Conservation (phyloP, 306 rosid species). For the Gillenia trifoliata region DNA sequence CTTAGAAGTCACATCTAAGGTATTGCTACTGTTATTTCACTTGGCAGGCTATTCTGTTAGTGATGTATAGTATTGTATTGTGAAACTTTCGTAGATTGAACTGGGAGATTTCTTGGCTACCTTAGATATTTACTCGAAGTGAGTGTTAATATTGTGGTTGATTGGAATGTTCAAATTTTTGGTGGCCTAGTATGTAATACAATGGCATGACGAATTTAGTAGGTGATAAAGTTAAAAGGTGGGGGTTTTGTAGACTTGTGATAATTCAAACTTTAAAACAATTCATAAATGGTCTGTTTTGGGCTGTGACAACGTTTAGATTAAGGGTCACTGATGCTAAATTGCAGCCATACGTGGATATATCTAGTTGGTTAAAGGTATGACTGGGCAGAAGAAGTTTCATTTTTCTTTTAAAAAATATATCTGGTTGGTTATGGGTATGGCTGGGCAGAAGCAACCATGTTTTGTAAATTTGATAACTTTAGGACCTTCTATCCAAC, state of each 20-base stretch:
- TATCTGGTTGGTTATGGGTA: neutral
- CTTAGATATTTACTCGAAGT: neutral
- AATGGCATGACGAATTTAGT: neutral
- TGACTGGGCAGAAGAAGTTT: neutral
- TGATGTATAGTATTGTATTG: neutral
- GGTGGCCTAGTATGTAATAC: neutral
- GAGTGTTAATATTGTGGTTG: neutral
- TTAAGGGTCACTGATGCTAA: neutral
- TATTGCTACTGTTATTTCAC: neutral
- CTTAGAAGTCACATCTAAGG: constrained; percentile 64
- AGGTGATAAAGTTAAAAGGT: neutral
- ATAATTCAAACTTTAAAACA: neutral
- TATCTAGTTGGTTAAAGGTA: neutral
- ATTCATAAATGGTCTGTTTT: neutral
- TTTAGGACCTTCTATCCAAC: neutral
- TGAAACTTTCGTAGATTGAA: neutral
- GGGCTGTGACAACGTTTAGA: neutral
- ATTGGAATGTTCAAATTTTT: neutral
- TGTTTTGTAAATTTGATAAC: neutral
- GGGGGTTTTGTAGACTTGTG: neutral
- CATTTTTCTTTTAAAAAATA: no score
- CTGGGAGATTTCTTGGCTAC: neutral
- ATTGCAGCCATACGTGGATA: neutral
- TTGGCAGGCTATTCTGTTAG: neutral
- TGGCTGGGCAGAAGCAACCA: neutral